A percentile compares a stretch with the other conserved stretches of the same genome.
These are phyloP conservation scores for Stemphylium lycopersici DNA, from an alignment of 2,329 filamentous ascomycete genomes.

Conservation along the genomic window DNA sequence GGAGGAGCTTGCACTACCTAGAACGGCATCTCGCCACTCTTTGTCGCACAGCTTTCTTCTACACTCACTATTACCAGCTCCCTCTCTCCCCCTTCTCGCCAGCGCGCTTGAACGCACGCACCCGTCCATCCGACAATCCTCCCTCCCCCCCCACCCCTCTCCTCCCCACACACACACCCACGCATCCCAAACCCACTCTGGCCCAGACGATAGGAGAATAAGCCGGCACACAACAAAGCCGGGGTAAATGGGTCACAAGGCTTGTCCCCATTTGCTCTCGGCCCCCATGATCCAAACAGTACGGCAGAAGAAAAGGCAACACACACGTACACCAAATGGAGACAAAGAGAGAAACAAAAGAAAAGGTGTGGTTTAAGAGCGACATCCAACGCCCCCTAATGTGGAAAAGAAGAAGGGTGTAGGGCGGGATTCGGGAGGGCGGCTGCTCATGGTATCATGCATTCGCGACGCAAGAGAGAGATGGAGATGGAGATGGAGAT, in stretches of 20 bases:
- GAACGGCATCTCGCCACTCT: not conserved
- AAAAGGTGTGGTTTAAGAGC: constrained; percentile 1
- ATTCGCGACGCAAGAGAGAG: constrained; percentile 15
- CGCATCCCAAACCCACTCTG: too few species aligned
- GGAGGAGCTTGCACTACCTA: not conserved
- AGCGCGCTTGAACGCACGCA: too few species aligned
- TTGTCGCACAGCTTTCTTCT: not conserved
- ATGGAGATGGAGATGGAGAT: not conserved
- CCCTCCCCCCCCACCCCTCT: too few species aligned
- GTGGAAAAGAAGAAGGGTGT: not conserved
- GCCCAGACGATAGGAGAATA: too few species aligned
- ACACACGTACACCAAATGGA: not conserved
- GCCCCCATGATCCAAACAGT: not conserved
- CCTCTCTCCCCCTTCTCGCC: not conserved
- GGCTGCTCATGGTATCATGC: constrained; percentile 31
- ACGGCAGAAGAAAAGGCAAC: not conserved
- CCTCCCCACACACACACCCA: too few species aligned
- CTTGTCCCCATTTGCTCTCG: not conserved
- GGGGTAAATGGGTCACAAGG: too few species aligned
- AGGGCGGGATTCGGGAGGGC: not conserved
- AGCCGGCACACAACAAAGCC: too few species aligned
- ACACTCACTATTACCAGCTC: not conserved
- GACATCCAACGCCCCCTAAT: not conserved
- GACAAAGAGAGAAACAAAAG: not conserved
- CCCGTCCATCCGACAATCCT: too few species aligned